Base-by-base conservation (phyloP, 73 alveolate genomes). In the Durusdinium trenchii region DNA sequence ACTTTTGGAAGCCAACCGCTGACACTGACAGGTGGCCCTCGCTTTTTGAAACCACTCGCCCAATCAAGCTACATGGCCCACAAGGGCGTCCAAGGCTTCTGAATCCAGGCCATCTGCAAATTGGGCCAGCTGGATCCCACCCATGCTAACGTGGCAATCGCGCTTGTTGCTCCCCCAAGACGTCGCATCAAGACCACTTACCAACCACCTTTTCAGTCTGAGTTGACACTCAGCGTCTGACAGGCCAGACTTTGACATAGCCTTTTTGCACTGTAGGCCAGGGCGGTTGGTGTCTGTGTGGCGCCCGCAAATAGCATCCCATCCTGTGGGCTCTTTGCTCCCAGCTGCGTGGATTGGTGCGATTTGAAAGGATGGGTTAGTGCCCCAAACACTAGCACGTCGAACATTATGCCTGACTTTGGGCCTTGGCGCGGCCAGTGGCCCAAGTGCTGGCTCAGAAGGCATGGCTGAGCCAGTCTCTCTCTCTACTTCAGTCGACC, bases 121-220 rank as follows among this genome's bases (percentile, higher is more conserved):
- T 40, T 48, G 52, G 18, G 52, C 20, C 76, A 83, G 62, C 94
- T 83, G 94, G 51, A 9, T n/a, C 35, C 94, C 76, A 4, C 94
- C 94, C 94, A 48, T 51, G 51, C 75, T 48, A 32, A 83, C 76
- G 43, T 51, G 92, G 69, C 43, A 20, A 23, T n/a, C 45, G 48
- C 92, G 7, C 67, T 43, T 47, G 69, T 81, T 81, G 28, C 46
- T 28, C 10, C 92, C 71, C 92, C 92, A 81, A 10, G 14, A 45
- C 28, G 28, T 0, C 47, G 45, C 92, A 9, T 50, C 51, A 10
- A 83, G 32, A 12, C 94, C 94, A 28, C 43, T 38, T 6, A 83
- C 75, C 46, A 83, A 40, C 94, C 94, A 83, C 10, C 94, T 73
- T 76, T 83, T 83, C 76, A 83, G 52, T 35, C 94, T 32, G 51